A percentile compares a stretch with the other conserved stretches of the same genome.
These are phyloP conservation scores for Acanthamoeba lenticulata DNA, from an alignment of 208 protist genomes.

Conservation along the genomic window DNA sequence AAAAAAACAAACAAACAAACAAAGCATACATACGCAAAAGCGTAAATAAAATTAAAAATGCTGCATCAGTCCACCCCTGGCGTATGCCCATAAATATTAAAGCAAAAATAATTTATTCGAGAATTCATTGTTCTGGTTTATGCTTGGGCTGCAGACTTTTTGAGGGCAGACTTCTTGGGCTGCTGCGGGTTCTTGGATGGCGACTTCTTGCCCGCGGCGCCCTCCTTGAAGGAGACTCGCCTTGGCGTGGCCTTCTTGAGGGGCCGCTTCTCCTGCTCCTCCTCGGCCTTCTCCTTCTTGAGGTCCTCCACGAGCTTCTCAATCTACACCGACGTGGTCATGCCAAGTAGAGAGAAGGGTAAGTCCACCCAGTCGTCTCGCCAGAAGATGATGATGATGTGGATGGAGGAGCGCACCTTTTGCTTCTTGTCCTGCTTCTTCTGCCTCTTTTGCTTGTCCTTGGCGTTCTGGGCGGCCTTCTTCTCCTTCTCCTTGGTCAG, in stretches of 20 bases:
- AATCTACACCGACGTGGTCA: neutral
- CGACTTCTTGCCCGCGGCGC: neutral
- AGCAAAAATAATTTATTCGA: no score
- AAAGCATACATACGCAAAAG: no score
- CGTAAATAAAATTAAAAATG: no score
- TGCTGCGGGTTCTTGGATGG: neutral
- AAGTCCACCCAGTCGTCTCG: no score
- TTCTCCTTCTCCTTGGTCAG: slow-evolving; percentile 30
- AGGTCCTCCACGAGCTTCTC: neutral
- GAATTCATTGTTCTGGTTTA: no score
- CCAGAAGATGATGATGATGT: neutral
- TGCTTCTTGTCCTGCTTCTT: slow-evolving; percentile 41
- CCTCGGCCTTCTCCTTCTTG: neutral
- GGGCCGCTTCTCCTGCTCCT: neutral
- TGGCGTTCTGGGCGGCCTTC: slow-evolving; percentile 21
- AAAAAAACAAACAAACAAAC: no score
- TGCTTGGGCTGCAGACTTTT: neutral
- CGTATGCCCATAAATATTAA: no score
- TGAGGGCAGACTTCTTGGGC: neutral
- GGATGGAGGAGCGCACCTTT: neutral
- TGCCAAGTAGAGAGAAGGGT: neutral
- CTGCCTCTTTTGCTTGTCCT: neutral
- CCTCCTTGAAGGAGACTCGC: neutral
- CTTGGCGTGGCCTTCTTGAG: slow-evolving; percentile 15
- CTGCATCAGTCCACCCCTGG: no score